phyloP scores from a whole-genome alignment of 495 filamentous ascomycete genomes.

The Annulohypoxylon nitens region DNA sequence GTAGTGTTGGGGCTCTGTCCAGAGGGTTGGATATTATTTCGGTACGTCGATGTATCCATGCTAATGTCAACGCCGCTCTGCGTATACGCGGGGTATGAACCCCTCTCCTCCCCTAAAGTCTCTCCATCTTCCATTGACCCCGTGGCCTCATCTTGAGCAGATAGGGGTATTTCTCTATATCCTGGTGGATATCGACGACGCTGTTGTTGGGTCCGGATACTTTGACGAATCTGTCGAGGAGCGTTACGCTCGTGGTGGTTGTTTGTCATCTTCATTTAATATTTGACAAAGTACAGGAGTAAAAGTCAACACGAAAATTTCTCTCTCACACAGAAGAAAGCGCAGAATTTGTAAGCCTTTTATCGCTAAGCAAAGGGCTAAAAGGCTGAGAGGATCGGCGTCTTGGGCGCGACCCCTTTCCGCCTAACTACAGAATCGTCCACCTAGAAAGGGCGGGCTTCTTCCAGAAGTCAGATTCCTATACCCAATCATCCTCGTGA shows the following conservation, averaged over 20 bases:
- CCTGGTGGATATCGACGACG: neutral
- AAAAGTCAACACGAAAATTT: neutral
- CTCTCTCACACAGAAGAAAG: neutral
- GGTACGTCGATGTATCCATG: neutral
- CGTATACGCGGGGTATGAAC: neutral
- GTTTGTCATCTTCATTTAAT: neutral
- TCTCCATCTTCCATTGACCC: neutral
- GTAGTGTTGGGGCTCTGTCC: neutral
- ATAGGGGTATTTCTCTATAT: neutral
- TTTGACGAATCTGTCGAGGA: neutral
- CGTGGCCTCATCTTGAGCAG: neutral
- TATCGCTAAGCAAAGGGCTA: constrained; percentile 4
- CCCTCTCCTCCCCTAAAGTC: neutral
- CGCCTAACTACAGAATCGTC: neutral
- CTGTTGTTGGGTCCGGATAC: neutral
- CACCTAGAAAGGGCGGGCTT: neutral
- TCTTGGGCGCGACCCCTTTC: neutral
- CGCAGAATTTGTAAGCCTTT: neutral
- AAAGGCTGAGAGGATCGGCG: constrained; percentile 16
- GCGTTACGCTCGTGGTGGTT: neutral
- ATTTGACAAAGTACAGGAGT: neutral
- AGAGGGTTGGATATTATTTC: neutral
- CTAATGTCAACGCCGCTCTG: neutral
- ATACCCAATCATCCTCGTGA: neutral
- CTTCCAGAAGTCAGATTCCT: neutral